Evolutionary conservation across 495 filamentous ascomycete species (phyloP), one percentile per base, ranked within the genome.

Genomic region (Lepraria neglecta): DNA sequence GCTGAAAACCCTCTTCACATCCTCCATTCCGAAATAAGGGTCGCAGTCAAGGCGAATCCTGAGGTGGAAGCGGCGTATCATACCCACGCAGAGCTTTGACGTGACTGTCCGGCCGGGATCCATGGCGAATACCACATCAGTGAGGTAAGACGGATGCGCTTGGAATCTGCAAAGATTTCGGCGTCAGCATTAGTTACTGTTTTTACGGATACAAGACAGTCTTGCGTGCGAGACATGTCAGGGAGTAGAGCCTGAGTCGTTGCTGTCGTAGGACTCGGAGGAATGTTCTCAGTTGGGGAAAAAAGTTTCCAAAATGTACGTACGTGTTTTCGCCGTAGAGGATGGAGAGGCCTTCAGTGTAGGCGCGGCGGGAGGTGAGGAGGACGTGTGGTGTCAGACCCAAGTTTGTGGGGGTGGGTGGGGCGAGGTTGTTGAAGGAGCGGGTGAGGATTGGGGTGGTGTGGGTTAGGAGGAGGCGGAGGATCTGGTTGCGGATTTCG

Each of bases 401-500:
- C 19, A 53, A 4, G 0, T 44, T 9, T 21, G 55, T 56, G 3
- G 51, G 57, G 1, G 15, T 24, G 1, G 52, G 65, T 9, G 65
- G 62, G 9, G 10, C 17, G 4, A 63, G 78, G 68, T 77, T 74
- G 66, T 85, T 85, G 28, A 74, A 69, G 10, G 80, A 79, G 52
- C 84, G 78, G 12, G 87, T 77, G 63, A 85, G 80, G 38, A 88
- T 71, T 24, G 73, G 73, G 19, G 71, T 67, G 2, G 46, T 46
- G 21, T 70, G 67, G 44, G 71, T 68, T 59, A 88, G 82, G 56
- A 81, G 68, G 53, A 78, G 65, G 43, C 71, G 75, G 68, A 85
- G 85, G 17, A 88, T 78, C 54, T 79, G 78, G 44, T 80, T 63
- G 14, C 84, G 83, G 56, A 89, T 67, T 69, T 89, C 86, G 42